Percentiles rank a stretch among this genome's conserved stretches.
phyloP scores from a whole-genome alignment of 2,329 filamentous ascomycete species.

The Grosmannia penicillata region DNA sequence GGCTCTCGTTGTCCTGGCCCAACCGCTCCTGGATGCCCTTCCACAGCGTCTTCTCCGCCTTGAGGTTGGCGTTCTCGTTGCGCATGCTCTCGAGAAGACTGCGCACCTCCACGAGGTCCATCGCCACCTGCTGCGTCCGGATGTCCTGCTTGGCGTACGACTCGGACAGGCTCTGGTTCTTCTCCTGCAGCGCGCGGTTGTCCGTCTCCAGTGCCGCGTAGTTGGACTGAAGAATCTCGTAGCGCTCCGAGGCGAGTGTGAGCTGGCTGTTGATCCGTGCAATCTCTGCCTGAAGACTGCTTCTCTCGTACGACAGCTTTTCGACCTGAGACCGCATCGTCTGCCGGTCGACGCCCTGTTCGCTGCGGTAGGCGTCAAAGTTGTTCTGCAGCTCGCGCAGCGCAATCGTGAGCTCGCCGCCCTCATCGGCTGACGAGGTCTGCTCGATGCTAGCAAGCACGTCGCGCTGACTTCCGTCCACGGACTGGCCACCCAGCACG shows the following conservation, averaged over 20 bases:
- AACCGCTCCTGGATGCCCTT: slow-evolving; percentile 85
- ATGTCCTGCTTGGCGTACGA: slow-evolving; percentile 81
- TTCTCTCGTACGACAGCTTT: slow-evolving; percentile 67
- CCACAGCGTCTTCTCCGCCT: slow-evolving; percentile 89
- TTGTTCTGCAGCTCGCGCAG: slow-evolving; percentile 79
- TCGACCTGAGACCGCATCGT: slow-evolving; percentile 77
- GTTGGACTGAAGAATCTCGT: slow-evolving; percentile 80
- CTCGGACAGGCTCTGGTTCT: slow-evolving; percentile 62
- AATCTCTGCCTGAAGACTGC: slow-evolving; percentile 65
- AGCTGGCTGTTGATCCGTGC: slow-evolving; percentile 69
- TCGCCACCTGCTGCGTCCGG: slow-evolving; percentile 77
- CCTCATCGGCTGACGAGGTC: slow-evolving; percentile 38
- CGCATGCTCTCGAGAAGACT: slow-evolving; percentile 73
- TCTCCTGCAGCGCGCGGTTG: slow-evolving; percentile 74
- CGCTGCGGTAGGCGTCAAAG: slow-evolving; percentile 79
- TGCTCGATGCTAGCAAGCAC: slow-evolving; percentile 38
- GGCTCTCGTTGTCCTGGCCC: slow-evolving; percentile 70
- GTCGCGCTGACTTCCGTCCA: slow-evolving; percentile 39
- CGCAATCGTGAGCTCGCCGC: slow-evolving; percentile 60
- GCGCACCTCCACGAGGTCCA: slow-evolving; percentile 79
- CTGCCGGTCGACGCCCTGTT: slow-evolving; percentile 66
- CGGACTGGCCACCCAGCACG: slow-evolving; percentile 51
- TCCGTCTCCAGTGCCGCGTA: slow-evolving; percentile 72
- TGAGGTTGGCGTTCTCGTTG: slow-evolving; percentile 82
- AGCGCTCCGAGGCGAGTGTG: slow-evolving; percentile 66